phyloP scores from a whole-genome alignment of 176 grass and related monocot species.

The Miscanthus lutarioriparius region DNA sequence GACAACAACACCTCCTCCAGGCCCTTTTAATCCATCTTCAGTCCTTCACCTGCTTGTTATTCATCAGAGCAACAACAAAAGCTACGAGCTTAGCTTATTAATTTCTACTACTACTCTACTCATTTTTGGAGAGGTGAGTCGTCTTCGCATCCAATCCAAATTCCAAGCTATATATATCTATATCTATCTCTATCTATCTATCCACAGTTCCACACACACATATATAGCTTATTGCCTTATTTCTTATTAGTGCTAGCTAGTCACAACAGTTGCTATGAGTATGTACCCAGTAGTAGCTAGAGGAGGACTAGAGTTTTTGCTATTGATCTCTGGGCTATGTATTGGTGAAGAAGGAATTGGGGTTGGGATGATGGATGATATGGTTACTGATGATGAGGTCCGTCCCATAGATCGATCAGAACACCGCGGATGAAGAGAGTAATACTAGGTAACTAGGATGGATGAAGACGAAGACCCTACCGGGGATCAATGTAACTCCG shows the following conservation, averaged over 20 bases:
- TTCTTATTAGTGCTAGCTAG: neutral
- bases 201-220: neutral
- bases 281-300: neutral
- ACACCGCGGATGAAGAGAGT: neutral
- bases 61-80: neutral
- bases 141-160: neutral
- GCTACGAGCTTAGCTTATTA: neutral
- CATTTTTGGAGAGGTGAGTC: conserved; percentile 16
- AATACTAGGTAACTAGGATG: neutral
- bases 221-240: neutral
- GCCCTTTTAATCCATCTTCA: neutral
- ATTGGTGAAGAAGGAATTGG: neutral
- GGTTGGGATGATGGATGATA: neutral
- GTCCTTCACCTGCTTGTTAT: neutral
- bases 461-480: neutral
- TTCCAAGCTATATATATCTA: conserved; percentile 3
- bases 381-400: neutral
- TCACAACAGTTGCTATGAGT: neutral
- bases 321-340: neutral
- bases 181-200: neutral
- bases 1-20: conserved; percentile 50
- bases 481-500: neutral
- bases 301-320: neutral
- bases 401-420: neutral
- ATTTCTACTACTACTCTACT: neutral